These are phyloP conservation scores for Ilyonectria sp. DNA, from an alignment of 2,329 filamentous ascomycete species.

Conservation along the genomic window DNA sequence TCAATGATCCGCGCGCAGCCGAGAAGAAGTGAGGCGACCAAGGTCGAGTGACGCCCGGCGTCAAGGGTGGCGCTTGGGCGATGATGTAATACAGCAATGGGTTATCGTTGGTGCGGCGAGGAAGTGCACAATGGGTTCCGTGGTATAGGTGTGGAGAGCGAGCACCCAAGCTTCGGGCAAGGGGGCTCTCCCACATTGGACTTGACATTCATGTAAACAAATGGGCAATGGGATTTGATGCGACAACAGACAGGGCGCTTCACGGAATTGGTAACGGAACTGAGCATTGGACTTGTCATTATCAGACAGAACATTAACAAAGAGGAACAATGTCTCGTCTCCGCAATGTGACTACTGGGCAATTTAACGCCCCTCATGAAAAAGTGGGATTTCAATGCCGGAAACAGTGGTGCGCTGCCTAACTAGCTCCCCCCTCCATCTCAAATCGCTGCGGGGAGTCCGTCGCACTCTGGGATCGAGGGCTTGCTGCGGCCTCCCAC, in stretches of 20 bases:
- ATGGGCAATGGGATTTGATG: conserved; percentile 6
- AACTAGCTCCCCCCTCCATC: conserved; percentile 7
- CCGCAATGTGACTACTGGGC: not conserved
- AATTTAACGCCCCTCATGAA: not conserved
- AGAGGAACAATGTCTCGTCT: conserved; percentile 12
- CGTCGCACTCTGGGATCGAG: not conserved
- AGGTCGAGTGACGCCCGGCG: conserved; percentile 75
- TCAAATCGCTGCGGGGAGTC: not conserved
- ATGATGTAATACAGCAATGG: conserved; percentile 43
- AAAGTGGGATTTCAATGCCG: not conserved
- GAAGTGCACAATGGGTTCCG: not conserved
- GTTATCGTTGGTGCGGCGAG: not conserved
- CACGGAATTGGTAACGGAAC: not conserved
- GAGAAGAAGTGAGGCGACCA: conserved; percentile 74
- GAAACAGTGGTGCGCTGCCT: not conserved
- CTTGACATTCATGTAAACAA: conserved; percentile 11
- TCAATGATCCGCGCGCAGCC: conserved; percentile 74
- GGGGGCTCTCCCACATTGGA: conserved; percentile 6
- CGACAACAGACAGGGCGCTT: conserved; percentile 3
- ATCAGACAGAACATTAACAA: conserved; percentile 11
- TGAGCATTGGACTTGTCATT: not conserved
- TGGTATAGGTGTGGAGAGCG: not conserved
- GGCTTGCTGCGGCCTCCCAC: conserved; percentile 6
- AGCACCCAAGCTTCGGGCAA: not conserved
- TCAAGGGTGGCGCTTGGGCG: conserved; percentile 66